Conservation (phyloP, 371 early-diverging fungal species). For the Rhizopus microsporus region DNA sequence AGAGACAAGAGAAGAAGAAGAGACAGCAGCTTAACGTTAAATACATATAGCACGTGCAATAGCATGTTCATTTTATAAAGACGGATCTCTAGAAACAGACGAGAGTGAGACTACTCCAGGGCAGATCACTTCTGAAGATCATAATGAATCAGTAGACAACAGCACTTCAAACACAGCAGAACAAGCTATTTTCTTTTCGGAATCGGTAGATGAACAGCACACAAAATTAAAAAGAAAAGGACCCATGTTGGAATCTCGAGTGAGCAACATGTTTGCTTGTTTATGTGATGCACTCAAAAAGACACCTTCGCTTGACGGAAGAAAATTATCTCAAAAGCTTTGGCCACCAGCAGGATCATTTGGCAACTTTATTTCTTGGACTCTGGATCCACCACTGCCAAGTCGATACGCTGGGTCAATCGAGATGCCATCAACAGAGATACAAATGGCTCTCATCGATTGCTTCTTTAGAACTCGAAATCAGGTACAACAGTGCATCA, state of each 20-base stretch:
- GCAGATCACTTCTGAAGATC: not conserved
- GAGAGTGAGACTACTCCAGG: not conserved
- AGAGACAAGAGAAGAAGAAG: not conserved
- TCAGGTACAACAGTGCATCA: conserved; percentile 10
- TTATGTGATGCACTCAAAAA: not conserved
- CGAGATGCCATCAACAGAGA: conserved; percentile 34
- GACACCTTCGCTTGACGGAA: not conserved
- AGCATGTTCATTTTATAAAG: conserved; percentile 30
- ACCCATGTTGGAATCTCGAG: conserved; percentile 24
- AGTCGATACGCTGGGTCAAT: conserved; percentile 23
- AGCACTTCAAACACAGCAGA: not conserved
- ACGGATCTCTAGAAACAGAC: conserved; percentile 24
- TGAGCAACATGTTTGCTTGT: conserved; percentile 17
- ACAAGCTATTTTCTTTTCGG: conserved; percentile 17
- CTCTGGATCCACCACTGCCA: conserved; percentile 28
- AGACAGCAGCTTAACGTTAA: conserved; percentile 1
- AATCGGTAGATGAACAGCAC: conserved; percentile 14
- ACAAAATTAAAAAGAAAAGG: conserved; percentile 23
- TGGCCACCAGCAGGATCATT: conserved; percentile 11
- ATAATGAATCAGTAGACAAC: conserved; percentile 5
- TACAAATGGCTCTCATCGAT: conserved; percentile 33
- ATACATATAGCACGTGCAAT: not conserved
- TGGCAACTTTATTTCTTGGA: conserved; percentile 21
- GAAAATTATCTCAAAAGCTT: not conserved
- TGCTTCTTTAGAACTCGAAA: conserved; percentile 25